These are phyloP conservation scores for Candida tammaniensis DNA, from an alignment of 805 yeast species.

Conservation along the genomic window DNA sequence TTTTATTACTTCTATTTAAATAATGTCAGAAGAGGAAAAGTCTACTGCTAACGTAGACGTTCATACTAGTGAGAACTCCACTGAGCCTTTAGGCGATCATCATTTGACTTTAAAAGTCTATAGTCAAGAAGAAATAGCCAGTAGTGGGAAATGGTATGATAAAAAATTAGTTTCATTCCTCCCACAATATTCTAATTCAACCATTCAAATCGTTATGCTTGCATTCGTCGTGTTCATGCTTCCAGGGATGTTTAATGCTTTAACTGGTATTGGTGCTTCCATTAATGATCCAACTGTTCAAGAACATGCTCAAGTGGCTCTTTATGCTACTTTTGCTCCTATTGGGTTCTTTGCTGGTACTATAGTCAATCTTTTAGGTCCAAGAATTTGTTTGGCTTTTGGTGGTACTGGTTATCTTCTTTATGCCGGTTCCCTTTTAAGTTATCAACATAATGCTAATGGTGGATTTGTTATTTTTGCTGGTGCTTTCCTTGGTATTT, in stretches of 20 bases:
- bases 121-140: slow-evolving; percentile 27
- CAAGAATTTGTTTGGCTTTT: slow-evolving; percentile 40
- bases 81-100: slow-evolving; percentile 12
- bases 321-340: slow-evolving; percentile 55
- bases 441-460: slow-evolving; percentile 43
- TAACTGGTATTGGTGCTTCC: slow-evolving; percentile 49
- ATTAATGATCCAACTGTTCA: slow-evolving; percentile 39
- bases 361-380: slow-evolving; percentile 49
- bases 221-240: slow-evolving; percentile 47
- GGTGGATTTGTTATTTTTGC: slow-evolving; percentile 53
- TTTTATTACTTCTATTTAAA: background rate
- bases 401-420: slow-evolving; percentile 58
- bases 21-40: slow-evolving; percentile 12
- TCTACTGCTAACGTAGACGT: slow-evolving; percentile 10
- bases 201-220: slow-evolving; percentile 44
- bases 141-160: slow-evolving; percentile 42
- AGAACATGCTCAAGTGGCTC: slow-evolving; percentile 50
- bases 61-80: slow-evolving; percentile 9
- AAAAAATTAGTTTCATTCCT: slow-evolving; percentile 20
- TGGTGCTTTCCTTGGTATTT: slow-evolving; percentile 55
- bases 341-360: slow-evolving; percentile 58
- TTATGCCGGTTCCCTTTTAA: slow-evolving; percentile 51
- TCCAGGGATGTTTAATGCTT: slow-evolving; percentile 54
- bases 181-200: slow-evolving; percentile 37
- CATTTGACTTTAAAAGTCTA: slow-evolving; percentile 21